A percentile compares a stretch with the other conserved stretches of the same genome.
These are phyloP conservation scores for Globisporangium spinosum DNA, from an alignment of 352 stramenopile species.

Conservation along the genomic window DNA sequence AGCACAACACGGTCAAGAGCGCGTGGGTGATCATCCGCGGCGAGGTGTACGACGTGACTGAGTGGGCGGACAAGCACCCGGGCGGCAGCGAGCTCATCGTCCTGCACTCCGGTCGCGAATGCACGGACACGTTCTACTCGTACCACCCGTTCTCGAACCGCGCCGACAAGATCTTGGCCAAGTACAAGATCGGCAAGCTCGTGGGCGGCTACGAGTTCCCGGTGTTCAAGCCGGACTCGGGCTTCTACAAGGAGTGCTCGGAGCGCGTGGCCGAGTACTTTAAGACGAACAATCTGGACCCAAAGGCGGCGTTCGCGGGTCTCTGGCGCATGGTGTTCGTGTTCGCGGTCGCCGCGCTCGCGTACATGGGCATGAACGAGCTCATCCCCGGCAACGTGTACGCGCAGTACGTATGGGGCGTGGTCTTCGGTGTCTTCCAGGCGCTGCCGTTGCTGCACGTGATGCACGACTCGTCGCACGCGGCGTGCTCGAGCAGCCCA, in stretches of 20 bases:
- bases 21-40: constrained; percentile 95
- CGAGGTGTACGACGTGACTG: constrained; percentile 93
- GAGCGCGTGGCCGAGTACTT: constrained; percentile 88
- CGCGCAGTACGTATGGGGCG: constrained; percentile 68
- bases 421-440: constrained; percentile 88
- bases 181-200: constrained; percentile 85
- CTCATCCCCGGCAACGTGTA: constrained; percentile 47
- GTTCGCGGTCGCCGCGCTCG: constrained; percentile 48
- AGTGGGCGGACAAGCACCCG: constrained; percentile 81
- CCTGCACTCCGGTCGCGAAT: constrained; percentile 78
- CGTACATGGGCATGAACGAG: constrained; percentile 80
- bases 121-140: constrained; percentile 88
- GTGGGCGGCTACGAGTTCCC: constrained; percentile 83
- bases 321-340: constrained; percentile 89
- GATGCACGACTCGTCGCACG: constrained; percentile 92
- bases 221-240: constrained; percentile 87
- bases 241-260: constrained; percentile 89
- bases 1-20: constrained; percentile 94
- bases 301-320: constrained; percentile 71
- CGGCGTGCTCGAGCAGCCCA: constrained; percentile 80
- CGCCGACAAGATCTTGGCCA: constrained; percentile 75
- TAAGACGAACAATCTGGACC: constrained; percentile 85
- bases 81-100: constrained; percentile 79
- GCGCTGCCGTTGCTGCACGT: constrained; percentile 89
- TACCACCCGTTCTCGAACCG: constrained; percentile 89